Conservation (phyloP, 257 asterid species). For the Salvia hispanica region DNA sequence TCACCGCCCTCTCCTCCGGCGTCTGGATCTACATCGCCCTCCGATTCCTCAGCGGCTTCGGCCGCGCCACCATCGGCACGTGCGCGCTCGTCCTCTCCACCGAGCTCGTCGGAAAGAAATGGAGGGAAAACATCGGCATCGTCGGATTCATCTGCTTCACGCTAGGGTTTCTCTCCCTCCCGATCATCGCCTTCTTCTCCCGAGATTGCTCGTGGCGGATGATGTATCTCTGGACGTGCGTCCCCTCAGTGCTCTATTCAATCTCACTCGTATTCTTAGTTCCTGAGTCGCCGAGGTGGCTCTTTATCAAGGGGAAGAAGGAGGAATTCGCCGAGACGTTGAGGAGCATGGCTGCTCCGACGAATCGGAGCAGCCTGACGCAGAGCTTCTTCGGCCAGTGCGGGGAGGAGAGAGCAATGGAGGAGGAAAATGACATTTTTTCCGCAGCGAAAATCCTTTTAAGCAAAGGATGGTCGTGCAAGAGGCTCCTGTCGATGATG, state of each 20-base stretch:
- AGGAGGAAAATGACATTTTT: constrained; percentile 38
- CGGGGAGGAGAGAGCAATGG: not conserved
- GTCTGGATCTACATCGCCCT: constrained; percentile 47
- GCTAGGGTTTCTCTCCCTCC: constrained; percentile 67
- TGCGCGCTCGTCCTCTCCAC: constrained; percentile 62
- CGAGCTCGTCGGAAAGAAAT: constrained; percentile 63
- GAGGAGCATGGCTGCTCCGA: constrained; percentile 43
- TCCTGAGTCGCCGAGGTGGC: constrained; percentile 79
- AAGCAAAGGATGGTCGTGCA: constrained; percentile 51
- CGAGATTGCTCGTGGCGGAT: constrained; percentile 59
- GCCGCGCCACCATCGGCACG: constrained; percentile 55
- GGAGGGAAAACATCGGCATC: constrained; percentile 61
- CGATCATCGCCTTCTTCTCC: constrained; percentile 40
- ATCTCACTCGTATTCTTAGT: constrained; percentile 36
- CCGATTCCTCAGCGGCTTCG: constrained; percentile 55
- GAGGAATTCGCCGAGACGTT: constrained; percentile 51
- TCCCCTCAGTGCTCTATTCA: constrained; percentile 46
- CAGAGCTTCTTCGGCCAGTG: constrained; percentile 49
- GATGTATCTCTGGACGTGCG: constrained; percentile 54
- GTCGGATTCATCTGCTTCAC: constrained; percentile 59
- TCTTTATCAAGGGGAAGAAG: constrained; percentile 55
- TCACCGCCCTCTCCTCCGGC: constrained; percentile 48
- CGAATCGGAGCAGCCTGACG: constrained; percentile 36
- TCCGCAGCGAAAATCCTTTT: constrained; percentile 46
- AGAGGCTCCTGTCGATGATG: constrained; percentile 48